Base-by-base conservation (phyloP, 1,139 yeast genomes). In the Yamadazyma sp. region DNA sequence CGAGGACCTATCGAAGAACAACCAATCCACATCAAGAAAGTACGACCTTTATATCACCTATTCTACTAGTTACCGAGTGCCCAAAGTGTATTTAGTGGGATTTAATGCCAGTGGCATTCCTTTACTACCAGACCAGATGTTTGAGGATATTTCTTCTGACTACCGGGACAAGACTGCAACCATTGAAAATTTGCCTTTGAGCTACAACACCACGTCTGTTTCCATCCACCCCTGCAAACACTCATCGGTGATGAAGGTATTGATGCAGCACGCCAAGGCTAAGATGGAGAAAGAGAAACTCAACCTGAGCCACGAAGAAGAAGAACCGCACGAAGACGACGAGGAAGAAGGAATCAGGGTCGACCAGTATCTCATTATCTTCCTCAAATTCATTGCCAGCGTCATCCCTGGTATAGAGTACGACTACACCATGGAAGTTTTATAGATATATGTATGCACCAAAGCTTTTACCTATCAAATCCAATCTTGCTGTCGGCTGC, bases 391-490 rank as follows among this genome's bases (percentile, higher is more conserved):
- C 55, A 91, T 92, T 41, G 87, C 98, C 11, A 87, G 97, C 65
- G 98, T 94, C 11, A 91, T 96, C 2, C 99, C 99, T 0, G 96
- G 97, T 10, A 89, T 92, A 41, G 96, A 91, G 62, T 94, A 91
- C 61, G 98, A 92, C 56, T 89, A 89, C 59, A 91, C 98, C 29
- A 92, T 91, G 96, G 91, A 88, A 59, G 92, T 88, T 3, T 71
- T 83, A 55, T 82, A 60, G 60, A 27, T 27, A 27, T 12, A 20
- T 20, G n/a, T n/a, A n/a, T n/a, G n/a, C n/a, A n/a, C n/a, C n/a
- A n/a, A n/a, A n/a, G n/a, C n/a, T n/a, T n/a, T n/a, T n/a, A n/a
- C n/a, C n/a, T n/a, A n/a, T n/a, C n/a, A n/a, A n/a, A n/a, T n/a
- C n/a, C n/a, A n/a, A n/a, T n/a, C n/a, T n/a, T n/a, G n/a, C n/a